These are phyloP conservation scores for Emergomyces orientalis DNA, from an alignment of 2,329 filamentous ascomycete species.

Conservation along the genomic window DNA sequence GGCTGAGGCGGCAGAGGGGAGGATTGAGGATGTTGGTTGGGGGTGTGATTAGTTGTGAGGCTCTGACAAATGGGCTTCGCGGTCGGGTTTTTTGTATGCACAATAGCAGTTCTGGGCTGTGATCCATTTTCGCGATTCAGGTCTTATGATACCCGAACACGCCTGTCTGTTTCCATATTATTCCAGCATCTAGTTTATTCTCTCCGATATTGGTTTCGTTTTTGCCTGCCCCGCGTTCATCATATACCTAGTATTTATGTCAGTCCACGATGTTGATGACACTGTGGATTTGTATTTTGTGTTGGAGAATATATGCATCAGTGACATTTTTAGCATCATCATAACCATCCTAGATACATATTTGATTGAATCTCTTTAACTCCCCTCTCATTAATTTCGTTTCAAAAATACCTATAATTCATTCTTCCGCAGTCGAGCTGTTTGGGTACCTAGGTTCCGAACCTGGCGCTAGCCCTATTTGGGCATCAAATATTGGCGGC, in stretches of 20 bases:
- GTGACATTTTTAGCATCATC: neutral
- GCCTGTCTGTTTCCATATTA: neutral
- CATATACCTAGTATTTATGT: neutral
- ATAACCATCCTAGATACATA: neutral
- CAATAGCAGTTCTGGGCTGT: neutral
- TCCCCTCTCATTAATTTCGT: neutral
- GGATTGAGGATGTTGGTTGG: neutral
- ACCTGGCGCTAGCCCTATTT: neutral
- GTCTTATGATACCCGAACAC: neutral
- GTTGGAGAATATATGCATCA: neutral
- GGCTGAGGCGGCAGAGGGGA: slow-evolving; percentile 45
- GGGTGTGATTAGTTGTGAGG: neutral
- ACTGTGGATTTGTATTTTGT: neutral
- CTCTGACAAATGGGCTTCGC: neutral
- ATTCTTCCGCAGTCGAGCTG: too few species aligned
- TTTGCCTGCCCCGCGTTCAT: neutral
- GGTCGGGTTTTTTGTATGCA: too few species aligned
- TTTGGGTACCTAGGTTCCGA: neutral
- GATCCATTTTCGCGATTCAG: neutral
- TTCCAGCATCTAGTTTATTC: neutral
- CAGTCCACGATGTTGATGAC: neutral
- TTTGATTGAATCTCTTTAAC: neutral
- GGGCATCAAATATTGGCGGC: neutral
- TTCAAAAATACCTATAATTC: too few species aligned
- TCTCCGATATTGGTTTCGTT: neutral